Percentiles rank a stretch among this genome's conserved stretches.
Conservation (phyloP, 805 yeast genomes). For the Brettanomyces sp. region DNA sequence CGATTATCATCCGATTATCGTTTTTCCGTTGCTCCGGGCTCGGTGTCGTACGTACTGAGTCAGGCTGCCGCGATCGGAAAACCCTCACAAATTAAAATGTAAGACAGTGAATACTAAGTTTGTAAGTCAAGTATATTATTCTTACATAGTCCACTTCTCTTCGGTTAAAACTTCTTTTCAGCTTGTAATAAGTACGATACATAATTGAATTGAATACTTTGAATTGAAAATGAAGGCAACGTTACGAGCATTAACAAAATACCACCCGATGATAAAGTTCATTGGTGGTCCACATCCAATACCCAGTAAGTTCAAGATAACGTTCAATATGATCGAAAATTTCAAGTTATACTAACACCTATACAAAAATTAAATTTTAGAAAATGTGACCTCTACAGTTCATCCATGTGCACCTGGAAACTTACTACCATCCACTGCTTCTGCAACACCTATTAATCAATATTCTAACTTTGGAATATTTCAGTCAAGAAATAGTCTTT, state of each 20-base stretch:
- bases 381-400: conserved; percentile 12
- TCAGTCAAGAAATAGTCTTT: conserved; percentile 54
- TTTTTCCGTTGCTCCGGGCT: too few species aligned
- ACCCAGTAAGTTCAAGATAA: conserved; percentile 31
- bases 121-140: too few species aligned
- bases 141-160: too few species aligned
- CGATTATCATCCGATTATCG: too few species aligned
- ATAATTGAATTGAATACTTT: too few species aligned
- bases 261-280: conserved; percentile 73
- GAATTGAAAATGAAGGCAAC: conserved; percentile 23
- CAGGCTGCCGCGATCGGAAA: too few species aligned
- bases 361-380: conserved; percentile 5
- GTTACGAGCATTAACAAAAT: conserved; percentile 21
- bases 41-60: too few species aligned
- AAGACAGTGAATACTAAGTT: too few species aligned
- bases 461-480: conserved; percentile 16
- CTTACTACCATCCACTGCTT: conserved; percentile 15
- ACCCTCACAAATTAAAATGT: too few species aligned
- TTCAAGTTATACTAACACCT: too few species aligned
- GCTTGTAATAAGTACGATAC: too few species aligned
- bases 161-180: too few species aligned
- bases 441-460: conserved; percentile 1
- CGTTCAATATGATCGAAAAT: conserved; percentile 15
- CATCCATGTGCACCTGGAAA: conserved; percentile 33
- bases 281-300: conserved; percentile 69